These are phyloP conservation scores for Dentipellis sp. DNA, from an alignment of 768 basidiomycete species.

Conservation along the genomic window DNA sequence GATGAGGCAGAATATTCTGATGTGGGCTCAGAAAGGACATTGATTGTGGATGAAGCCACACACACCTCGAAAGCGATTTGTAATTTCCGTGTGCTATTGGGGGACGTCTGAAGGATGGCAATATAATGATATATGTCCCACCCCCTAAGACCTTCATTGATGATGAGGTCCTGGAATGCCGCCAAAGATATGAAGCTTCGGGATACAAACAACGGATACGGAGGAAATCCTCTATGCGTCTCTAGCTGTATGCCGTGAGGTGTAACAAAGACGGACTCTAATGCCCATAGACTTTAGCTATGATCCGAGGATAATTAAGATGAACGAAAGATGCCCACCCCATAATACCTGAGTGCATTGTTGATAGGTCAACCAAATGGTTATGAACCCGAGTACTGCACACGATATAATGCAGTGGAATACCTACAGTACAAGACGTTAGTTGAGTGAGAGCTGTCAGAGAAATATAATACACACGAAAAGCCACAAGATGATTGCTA, in stretches of 20 bases:
- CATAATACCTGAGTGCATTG: constrained; percentile 38
- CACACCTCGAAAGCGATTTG: constrained; percentile 56
- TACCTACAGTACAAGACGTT: neutral
- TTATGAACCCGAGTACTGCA: constrained; percentile 5
- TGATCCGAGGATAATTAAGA: neutral
- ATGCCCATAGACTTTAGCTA: neutral
- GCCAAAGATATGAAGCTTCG: constrained; percentile 54
- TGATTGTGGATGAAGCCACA: constrained; percentile 3
- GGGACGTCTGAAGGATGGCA: constrained; percentile 32
- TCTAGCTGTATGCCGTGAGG: constrained; percentile 69
- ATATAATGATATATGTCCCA: constrained; percentile 73
- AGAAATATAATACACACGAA: constrained; percentile 4
- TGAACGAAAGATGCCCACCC: constrained; percentile 24
- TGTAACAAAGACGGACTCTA: constrained; percentile 65
- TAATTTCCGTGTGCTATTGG: constrained; percentile 23
- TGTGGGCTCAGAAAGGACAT: neutral
- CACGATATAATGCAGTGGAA: neutral
- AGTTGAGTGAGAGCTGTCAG: neutral
- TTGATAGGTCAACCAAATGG: constrained; percentile 21
- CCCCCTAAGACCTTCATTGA: constrained; percentile 63
- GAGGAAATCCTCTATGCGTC: constrained; percentile 50
- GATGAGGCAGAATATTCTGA: constrained; percentile 60
- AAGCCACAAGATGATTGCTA: constrained; percentile 9
- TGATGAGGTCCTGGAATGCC: constrained; percentile 49
- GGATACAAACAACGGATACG: constrained; percentile 20